Evolutionary conservation across 768 basidiomycete species (phyloP).

Genomic region (Brasilioporus rufonigricans): DNA sequence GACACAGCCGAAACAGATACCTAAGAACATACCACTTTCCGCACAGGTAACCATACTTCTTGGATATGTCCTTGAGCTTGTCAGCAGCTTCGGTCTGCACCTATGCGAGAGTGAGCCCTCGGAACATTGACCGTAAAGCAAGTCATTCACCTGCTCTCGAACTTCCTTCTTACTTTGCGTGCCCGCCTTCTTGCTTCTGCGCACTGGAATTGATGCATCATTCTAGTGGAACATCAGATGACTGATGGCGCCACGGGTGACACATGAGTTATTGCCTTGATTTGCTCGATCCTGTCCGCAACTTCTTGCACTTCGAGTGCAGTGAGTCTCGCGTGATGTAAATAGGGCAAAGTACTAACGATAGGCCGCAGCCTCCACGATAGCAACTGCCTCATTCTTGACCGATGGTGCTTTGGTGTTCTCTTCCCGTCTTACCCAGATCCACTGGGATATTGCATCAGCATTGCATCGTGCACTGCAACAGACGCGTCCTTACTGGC

Average conservation of each 20-base stretch:
- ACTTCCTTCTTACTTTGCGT: slow-evolving; percentile 73
- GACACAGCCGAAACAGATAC: background rate
- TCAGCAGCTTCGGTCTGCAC: slow-evolving; percentile 56
- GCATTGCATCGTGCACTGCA: background rate
- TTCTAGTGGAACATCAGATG: slow-evolving; percentile 40
- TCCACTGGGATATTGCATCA: slow-evolving; percentile 47
- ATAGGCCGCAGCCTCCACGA: slow-evolving; percentile 43
- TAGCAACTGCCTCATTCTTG: slow-evolving; percentile 30
- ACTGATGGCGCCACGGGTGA: background rate
- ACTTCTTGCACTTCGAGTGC: slow-evolving; percentile 50
- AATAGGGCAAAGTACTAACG: slow-evolving; percentile 33
- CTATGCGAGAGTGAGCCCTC: slow-evolving; percentile 33
- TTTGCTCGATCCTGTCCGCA: slow-evolving; percentile 54
- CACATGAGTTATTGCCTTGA: slow-evolving; percentile 50
- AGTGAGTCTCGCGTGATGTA: background rate
- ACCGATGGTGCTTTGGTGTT: background rate
- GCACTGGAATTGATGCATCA: slow-evolving; percentile 61
- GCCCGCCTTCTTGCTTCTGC: slow-evolving; percentile 71
- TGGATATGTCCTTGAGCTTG: slow-evolving; percentile 59
- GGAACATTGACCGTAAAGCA: background rate
- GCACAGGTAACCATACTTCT: slow-evolving; percentile 47
- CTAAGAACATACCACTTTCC: slow-evolving; percentile 62
- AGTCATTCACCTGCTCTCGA: slow-evolving; percentile 54
- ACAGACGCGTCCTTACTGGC: slow-evolving; percentile 46
- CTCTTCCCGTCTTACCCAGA: slow-evolving; percentile 48